A percentile compares a stretch with the other conserved stretches of the same genome.
These are phyloP conservation scores for Stipa capillata DNA, from an alignment of 176 grass and related monocot genomes.

Conservation along the genomic window DNA sequence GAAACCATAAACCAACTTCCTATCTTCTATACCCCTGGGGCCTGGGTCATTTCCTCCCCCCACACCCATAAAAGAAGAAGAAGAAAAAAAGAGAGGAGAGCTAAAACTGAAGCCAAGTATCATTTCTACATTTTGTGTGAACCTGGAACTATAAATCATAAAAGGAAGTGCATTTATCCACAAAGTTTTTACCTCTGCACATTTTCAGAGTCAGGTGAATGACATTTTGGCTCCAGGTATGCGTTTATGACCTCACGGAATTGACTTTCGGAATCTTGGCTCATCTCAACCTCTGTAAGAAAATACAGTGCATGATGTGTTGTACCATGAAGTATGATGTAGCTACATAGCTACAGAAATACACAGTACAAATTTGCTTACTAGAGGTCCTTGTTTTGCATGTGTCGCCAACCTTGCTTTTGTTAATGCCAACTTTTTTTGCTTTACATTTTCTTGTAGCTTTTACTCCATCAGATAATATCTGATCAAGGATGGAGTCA, in stretches of 20 bases:
- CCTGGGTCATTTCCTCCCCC: background rate
- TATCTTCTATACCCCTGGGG: background rate
- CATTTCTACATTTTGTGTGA: background rate
- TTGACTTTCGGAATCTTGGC: conserved; percentile 30
- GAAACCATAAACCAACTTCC: background rate
- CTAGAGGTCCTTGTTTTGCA: conserved; percentile 27
- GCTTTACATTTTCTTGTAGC: conserved; percentile 57
- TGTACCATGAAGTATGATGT: background rate
- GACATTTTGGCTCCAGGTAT: conserved; percentile 86
- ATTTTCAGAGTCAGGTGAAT: conserved; percentile 68
- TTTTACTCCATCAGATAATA: conserved; percentile 57
- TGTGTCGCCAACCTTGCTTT: conserved; percentile 31
- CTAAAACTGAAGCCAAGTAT: background rate
- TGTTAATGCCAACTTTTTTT: conserved; percentile 27
- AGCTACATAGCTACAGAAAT: conserved; percentile 7
- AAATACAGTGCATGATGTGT: background rate
- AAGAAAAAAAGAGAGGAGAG: background rate
- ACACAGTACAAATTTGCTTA: conserved; percentile 5
- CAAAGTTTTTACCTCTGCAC: conserved; percentile 61
- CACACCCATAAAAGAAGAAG: background rate
- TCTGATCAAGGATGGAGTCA: conserved; percentile 65
- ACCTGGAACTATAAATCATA: background rate
- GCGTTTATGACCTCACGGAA: conserved; percentile 68
- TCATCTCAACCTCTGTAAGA: conserved; percentile 31
- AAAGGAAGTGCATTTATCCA: background rate